phyloP scores from a whole-genome alignment of 805 yeast species.

The Saturnispora sekii region DNA sequence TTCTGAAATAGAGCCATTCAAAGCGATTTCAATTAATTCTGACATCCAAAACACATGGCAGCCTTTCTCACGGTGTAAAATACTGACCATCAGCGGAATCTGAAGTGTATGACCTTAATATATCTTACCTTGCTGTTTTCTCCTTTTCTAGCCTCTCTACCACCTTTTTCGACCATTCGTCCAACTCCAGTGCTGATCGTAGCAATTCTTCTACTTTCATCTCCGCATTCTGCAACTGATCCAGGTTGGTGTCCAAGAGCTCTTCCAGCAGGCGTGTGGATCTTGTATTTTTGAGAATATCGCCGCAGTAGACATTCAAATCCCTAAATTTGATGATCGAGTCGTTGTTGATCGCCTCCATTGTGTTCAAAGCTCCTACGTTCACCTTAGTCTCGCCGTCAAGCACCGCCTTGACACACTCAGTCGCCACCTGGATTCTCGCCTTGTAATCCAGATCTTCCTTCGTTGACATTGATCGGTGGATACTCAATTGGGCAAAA shows the following conservation, averaged over 20 bases:
- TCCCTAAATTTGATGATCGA: constrained; percentile 42
- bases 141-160: neutral
- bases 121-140: neutral
- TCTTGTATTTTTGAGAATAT: constrained; percentile 5
- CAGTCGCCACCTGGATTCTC: constrained; percentile 20
- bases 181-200: constrained; percentile 34
- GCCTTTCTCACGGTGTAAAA: no score
- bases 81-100: no score
- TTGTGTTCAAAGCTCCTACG: constrained; percentile 34
- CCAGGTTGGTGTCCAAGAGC: neutral
- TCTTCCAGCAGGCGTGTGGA: constrained; percentile 12
- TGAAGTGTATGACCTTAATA: no score
- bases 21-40: no score
- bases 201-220: neutral
- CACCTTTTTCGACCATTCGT: constrained; percentile 18
- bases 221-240: constrained; percentile 1
- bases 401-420: constrained; percentile 26
- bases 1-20: no score
- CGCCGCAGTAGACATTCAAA: constrained; percentile 32
- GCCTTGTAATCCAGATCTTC: constrained; percentile 16
- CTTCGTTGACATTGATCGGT: no score
- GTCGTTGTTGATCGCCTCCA: constrained; percentile 49
- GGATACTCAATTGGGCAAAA: no score
- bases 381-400: constrained; percentile 28
- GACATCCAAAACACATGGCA: no score